phyloP scores from a whole-genome alignment of 129 eudicot genomes.

The Pulicaria dysenterica region DNA sequence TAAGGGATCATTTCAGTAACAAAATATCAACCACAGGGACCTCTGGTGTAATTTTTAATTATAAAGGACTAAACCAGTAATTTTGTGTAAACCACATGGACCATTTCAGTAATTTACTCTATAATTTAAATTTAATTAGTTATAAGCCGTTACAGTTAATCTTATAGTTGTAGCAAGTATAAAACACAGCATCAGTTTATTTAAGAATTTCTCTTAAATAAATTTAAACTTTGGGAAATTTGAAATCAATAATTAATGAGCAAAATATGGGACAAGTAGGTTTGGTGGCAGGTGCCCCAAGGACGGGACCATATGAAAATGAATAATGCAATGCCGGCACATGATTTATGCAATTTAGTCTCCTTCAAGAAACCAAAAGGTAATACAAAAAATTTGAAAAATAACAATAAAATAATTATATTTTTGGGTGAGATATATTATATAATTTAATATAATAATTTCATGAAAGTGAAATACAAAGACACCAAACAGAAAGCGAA shows the following conservation, averaged over 20 bases:
- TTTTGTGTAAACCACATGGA: too few relatives aligned
- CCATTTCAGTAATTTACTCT: too few relatives aligned
- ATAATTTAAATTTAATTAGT: too few relatives aligned
- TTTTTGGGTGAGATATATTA: constrained; percentile 20
- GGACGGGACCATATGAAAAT: constrained; percentile 34
- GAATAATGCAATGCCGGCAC: constrained; percentile 42
- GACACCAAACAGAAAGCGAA: constrained; percentile 25
- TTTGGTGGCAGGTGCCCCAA: constrained; percentile 36
- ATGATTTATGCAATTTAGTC: constrained; percentile 36
- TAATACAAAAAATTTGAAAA: background rate
- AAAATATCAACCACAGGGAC: too few relatives aligned
- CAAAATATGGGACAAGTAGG: constrained; percentile 34
- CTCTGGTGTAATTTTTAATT: too few relatives aligned
- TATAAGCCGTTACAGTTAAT: background rate
- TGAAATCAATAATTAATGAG: background rate
- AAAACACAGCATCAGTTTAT: too few relatives aligned
- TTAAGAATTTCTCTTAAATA: background rate
- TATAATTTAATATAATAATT: constrained; percentile 10
- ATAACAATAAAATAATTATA: background rate
- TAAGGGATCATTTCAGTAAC: too few relatives aligned
- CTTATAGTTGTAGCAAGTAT: too few relatives aligned
- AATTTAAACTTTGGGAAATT: background rate
- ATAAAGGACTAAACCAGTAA: too few relatives aligned
- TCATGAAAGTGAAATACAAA: constrained; percentile 27
- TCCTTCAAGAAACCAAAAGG: constrained; percentile 33